Evolutionary conservation across 139 green algal genomes (phyloP).

Genomic region (Chlorella sp.): DNA sequence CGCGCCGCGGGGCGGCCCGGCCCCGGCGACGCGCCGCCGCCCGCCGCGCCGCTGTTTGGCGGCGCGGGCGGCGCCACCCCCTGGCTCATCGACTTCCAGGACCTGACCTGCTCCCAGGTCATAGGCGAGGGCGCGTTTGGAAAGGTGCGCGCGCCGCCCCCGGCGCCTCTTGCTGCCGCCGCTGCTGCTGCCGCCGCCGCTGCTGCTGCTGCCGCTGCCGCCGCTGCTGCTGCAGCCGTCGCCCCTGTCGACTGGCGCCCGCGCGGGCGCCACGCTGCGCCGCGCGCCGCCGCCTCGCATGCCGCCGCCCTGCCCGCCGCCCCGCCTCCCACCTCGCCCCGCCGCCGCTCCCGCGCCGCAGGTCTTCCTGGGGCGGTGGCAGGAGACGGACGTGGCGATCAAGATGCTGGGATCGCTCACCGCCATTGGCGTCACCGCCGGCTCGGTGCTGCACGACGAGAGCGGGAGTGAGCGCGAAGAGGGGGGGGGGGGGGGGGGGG

Average conservation of each 20-base stretch:
- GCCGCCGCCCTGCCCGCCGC: too few relatives aligned
- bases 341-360: too few relatives aligned
- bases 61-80: not conserved
- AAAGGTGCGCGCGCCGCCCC: constrained; percentile 26
- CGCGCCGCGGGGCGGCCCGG: too few relatives aligned
- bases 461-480: not conserved
- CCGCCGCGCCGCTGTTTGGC: not conserved
- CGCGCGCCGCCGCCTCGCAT: too few relatives aligned
- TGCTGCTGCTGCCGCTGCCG: too few relatives aligned
- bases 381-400: constrained; percentile 68
- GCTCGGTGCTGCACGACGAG: constrained; percentile 8
- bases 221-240: too few relatives aligned
- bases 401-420: constrained; percentile 54
- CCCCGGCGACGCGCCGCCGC: too few relatives aligned
- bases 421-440: constrained; percentile 9
- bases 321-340: too few relatives aligned
- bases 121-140: constrained; percentile 72
- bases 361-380: constrained; percentile 62
- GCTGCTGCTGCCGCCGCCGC: too few relatives aligned
- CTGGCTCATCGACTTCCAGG: constrained; percentile 41
- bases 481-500: constrained; percentile 18
- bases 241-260: too few relatives aligned
- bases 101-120: constrained; percentile 41
- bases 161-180: too few relatives aligned
- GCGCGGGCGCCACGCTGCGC: too few relatives aligned